Base-by-base conservation (phyloP, 257 asterid species). In the Petunia axillaris region DNA sequence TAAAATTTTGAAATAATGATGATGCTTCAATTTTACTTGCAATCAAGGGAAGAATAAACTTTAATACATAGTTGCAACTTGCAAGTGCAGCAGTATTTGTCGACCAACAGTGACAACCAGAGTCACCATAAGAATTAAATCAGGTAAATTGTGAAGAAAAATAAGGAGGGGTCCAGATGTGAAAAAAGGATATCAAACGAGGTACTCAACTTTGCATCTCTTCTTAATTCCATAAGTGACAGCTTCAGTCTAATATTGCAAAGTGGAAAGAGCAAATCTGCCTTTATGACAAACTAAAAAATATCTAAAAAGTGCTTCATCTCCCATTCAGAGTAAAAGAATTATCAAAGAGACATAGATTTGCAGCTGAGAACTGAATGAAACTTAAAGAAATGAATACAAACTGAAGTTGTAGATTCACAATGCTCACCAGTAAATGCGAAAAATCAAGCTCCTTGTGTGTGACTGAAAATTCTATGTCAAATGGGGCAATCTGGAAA, bases 381-480 rank as follows among this genome's bases (percentile, higher is more conserved):
- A 9, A 70, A 54, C 50, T 11, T 48, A 43, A 46, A 71, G 77
- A 71, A 71, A 46, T 48, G 77, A 71, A 71, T 48, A 71, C 77
- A 41, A 71, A 50, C 1, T 1, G 1, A 71, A 71, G 5, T 25
- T 46, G 77, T 71, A 46, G 60, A 71, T 48, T 48, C 59, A 25
- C 77, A 48, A 76, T 78, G 84, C 86, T 86, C 64, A 96, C 99
- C 99, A 96, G 89, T 89, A 96, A 85, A 91, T 96, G 98, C 41
- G 99, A 94, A 93, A 96, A 96, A 88, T 96, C 99, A 82, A 96
- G 99, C 90, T 96, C 99, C 90, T 94, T 96, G 87, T 96, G 96
- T 6, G 98, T 96, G 79, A 90, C 98, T 54, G 99, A 96, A 87
- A 96, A 96, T 87, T 94, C 99, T 8, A 96, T 94, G 78, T 96